Conservation (phyloP, 306 rosid species). For the Trifolium fragiferum region DNA sequence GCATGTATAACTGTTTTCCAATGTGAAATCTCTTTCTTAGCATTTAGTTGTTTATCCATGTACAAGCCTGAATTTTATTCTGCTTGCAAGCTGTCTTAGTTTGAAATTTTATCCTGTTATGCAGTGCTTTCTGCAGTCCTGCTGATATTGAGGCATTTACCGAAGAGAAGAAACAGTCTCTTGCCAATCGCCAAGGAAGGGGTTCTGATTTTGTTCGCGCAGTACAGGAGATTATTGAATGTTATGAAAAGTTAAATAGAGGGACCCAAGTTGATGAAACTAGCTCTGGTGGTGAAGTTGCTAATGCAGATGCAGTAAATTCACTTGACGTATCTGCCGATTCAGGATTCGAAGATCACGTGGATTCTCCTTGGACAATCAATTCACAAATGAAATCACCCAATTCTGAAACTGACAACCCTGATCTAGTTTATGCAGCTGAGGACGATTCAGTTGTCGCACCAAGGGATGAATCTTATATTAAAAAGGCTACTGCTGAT, state of each 20-base stretch:
- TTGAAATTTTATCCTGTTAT: conserved; percentile 47
- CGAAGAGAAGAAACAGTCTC: conserved; percentile 96
- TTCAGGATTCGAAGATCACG: conserved; percentile 55
- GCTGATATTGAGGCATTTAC: conserved; percentile 95
- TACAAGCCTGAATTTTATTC: conserved; percentile 25
- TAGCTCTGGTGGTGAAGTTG: conserved; percentile 54
- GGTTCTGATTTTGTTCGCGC: conserved; percentile 96
- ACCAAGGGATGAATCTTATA: conserved; percentile 46
- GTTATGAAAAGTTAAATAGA: conserved; percentile 70
- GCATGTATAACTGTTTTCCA: conserved; percentile 1
- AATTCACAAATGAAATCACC: conserved; percentile 58
- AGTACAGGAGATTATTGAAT: conserved; percentile 78
- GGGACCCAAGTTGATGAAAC: conserved; percentile 51
- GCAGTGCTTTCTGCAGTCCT: conserved; percentile 96
- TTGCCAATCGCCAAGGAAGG: conserved; percentile 83
- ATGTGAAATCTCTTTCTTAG: conserved; percentile 33
- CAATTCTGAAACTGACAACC: conserved; percentile 51
- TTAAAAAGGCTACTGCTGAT: conserved; percentile 53
- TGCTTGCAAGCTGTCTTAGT: conserved; percentile 37
- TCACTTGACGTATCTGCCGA: conserved; percentile 55
- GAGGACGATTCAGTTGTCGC: conserved; percentile 56
- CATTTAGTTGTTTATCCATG: conserved; percentile 26
- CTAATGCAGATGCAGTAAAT: conserved; percentile 51
- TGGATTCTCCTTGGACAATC: conserved; percentile 51
- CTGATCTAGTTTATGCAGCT: conserved; percentile 51